Evolutionary conservation across 148 eudicot genomes (phyloP), one percentile per base, ranked within the genome.

Genomic region (Gaultheria prostrata): DNA sequence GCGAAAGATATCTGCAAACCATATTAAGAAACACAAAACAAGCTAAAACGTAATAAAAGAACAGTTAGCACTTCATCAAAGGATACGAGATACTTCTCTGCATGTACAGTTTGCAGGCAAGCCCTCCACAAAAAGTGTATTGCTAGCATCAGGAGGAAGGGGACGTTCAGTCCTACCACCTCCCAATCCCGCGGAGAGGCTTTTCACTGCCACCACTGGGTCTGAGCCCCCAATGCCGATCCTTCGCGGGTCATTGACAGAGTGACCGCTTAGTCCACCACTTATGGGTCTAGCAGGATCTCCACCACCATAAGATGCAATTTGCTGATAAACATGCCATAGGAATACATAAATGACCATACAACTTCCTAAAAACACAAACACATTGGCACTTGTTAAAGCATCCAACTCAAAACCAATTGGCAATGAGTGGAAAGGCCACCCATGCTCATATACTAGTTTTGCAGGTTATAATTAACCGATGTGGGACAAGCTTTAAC

Each of bases 1-100:
- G 46, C 98, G 97, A 79, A 95, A 93, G 80, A 95, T 91, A 87
- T 95, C 98, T 95, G 84, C 87, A 83, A 76, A 70, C 51, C 24
- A 84, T 56, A 90, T 90, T 86, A 92, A 90, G 95, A 90, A 89
- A 84, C 78, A 49, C 83, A 79, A 86, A 76, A 82, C 63, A 77
- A 79, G 54, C 79, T 65, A 46, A 6, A 80, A 82, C 43, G 4
- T 39, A 39, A 39, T 4, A 39, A 5, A 39, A 39, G 43, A 39
- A 53, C 48, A 33, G 59, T 32, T n/a, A 33, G 65, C 35, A 32
- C 48, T 51, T 12, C 8, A 13, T 45, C 14, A 78, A 90, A 95
- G 98, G 98, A 95, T 95, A 95, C 97, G 98, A 49, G 98, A 90
- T 53, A 93, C 97, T 83, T 95, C 97, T 65, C 97, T 88, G 33